A percentile compares a stretch with the other conserved stretches of the same genome.
phyloP scores from a whole-genome alignment of 179 eudicot species.

The Dionaea muscipula region DNA sequence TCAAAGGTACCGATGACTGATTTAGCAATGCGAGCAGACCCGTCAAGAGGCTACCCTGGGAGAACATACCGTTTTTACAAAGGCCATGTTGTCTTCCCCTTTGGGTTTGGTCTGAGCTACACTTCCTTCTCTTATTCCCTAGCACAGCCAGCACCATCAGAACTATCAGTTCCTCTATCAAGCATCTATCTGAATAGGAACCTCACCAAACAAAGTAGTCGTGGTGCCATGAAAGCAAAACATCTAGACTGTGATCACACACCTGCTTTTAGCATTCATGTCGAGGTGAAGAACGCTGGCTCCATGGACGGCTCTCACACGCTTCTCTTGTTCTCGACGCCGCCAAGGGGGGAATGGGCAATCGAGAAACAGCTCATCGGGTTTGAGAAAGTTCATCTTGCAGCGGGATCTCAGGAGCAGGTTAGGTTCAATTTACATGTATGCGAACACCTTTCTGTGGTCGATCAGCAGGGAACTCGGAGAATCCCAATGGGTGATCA shows the following conservation, averaged over 20 bases:
- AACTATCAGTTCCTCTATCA: constrained; percentile 26
- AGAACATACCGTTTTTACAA: constrained; percentile 85
- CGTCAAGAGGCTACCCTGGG: constrained; percentile 68
- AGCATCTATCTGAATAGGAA: constrained; percentile 22
- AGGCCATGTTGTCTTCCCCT: constrained; percentile 71
- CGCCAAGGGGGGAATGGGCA: constrained; percentile 25
- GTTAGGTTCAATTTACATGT: constrained; percentile 33
- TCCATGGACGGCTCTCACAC: constrained; percentile 60
- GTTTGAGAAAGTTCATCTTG: constrained; percentile 65
- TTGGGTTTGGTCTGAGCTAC: constrained; percentile 76
- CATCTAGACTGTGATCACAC: constrained; percentile 42
- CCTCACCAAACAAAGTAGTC: constrained; percentile 15
- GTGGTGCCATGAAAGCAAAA: constrained; percentile 27
- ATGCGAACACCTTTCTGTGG: constrained; percentile 61
- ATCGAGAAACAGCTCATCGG: constrained; percentile 43
- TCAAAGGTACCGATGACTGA: constrained; percentile 63
- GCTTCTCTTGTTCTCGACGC: constrained; percentile 44
- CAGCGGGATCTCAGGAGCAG: constrained; percentile 37
- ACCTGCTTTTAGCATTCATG: constrained; percentile 25
- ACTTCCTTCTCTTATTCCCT: constrained; percentile 43
- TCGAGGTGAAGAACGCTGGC: constrained; percentile 67
- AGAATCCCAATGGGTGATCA: constrained; percentile 75
- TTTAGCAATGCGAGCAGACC: constrained; percentile 55
- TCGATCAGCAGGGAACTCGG: constrained; percentile 46
- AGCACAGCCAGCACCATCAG: constrained; percentile 40